These are phyloP conservation scores for Sporothrix phasma DNA, from an alignment of 2,329 filamentous ascomycete genomes.

Conservation along the genomic window DNA sequence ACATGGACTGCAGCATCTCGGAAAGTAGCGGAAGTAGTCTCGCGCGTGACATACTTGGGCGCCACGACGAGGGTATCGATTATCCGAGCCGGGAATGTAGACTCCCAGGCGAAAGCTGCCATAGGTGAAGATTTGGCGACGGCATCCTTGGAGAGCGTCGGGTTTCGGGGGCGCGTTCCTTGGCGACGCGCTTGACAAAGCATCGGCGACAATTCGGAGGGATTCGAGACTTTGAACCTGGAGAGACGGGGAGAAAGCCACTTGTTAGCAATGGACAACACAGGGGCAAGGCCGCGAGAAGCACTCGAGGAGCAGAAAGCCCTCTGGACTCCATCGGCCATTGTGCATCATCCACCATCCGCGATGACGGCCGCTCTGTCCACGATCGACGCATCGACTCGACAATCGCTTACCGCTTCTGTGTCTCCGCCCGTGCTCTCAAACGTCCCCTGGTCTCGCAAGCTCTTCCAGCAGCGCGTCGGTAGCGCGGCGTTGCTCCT, in stretches of 20 bases:
- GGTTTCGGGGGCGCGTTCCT: constrained; percentile 61
- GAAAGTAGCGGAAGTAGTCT: constrained; percentile 92
- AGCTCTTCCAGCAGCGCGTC: constrained; percentile 70
- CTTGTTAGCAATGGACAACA: not conserved
- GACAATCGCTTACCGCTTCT: constrained; percentile 53
- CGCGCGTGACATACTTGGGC: constrained; percentile 76
- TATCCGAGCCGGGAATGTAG: constrained; percentile 89
- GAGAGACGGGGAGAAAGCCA: not conserved
- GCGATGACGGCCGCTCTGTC: not conserved
- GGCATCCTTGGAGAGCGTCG: constrained; percentile 69
- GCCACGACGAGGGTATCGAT: constrained; percentile 93
- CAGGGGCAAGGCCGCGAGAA: not conserved
- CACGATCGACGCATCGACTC: not conserved
- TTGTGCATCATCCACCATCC: not conserved
- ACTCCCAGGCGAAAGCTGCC: constrained; percentile 93
- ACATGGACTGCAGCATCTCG: constrained; percentile 64
- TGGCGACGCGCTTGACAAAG: constrained; percentile 80
- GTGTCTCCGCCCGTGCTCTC: constrained; percentile 73
- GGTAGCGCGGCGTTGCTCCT: constrained; percentile 65
- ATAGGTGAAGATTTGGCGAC: constrained; percentile 93
- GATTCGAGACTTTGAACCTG: constrained; percentile 63
- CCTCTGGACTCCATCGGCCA: not conserved
- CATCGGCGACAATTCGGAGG: constrained; percentile 69
- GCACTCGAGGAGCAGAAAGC: not conserved
- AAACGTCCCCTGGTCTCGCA: constrained; percentile 85